Conservation (phyloP, 1,284 basidiomycete genomes). For the Cryptococcus depauperatus region DNA sequence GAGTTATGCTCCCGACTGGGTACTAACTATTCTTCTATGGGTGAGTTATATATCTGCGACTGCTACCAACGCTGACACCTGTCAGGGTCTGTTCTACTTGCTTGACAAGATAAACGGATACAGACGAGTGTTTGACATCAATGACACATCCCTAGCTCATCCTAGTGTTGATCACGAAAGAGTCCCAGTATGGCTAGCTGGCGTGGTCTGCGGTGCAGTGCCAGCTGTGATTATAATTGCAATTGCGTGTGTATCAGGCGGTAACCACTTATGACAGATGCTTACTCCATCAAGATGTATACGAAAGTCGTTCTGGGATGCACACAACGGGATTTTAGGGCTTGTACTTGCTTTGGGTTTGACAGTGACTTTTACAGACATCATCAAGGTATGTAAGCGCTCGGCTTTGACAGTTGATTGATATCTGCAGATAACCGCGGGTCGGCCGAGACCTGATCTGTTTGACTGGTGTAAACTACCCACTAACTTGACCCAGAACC, state of each 20-base stretch:
- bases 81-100: slow-evolving; percentile 57
- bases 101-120: slow-evolving; percentile 73
- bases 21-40: slow-evolving; percentile 42
- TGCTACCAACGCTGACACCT: neutral
- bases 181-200: slow-evolving; percentile 57
- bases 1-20: slow-evolving; percentile 43
- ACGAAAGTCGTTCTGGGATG: slow-evolving; percentile 78
- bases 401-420: neutral
- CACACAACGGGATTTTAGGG: slow-evolving; percentile 72
- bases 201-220: slow-evolving; percentile 54
- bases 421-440: slow-evolving; percentile 52
- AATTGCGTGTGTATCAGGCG: slow-evolving; percentile 49
- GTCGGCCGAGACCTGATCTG: slow-evolving; percentile 78
- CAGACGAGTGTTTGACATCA: slow-evolving; percentile 68
- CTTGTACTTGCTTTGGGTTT: slow-evolving; percentile 29
- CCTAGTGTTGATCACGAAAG: slow-evolving; percentile 77
- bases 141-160: slow-evolving; percentile 59
- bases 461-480: slow-evolving; percentile 74
- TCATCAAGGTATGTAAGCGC: slow-evolving; percentile 55
- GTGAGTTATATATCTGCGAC: slow-evolving; percentile 16
- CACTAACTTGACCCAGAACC: slow-evolving; percentile 54
- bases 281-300: slow-evolving; percentile 42
- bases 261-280: neutral
- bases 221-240: slow-evolving; percentile 63
- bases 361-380: slow-evolving; percentile 63